Base-by-base conservation (phyloP, 495 filamentous ascomycete species). In the Penicillium malachiteum region DNA sequence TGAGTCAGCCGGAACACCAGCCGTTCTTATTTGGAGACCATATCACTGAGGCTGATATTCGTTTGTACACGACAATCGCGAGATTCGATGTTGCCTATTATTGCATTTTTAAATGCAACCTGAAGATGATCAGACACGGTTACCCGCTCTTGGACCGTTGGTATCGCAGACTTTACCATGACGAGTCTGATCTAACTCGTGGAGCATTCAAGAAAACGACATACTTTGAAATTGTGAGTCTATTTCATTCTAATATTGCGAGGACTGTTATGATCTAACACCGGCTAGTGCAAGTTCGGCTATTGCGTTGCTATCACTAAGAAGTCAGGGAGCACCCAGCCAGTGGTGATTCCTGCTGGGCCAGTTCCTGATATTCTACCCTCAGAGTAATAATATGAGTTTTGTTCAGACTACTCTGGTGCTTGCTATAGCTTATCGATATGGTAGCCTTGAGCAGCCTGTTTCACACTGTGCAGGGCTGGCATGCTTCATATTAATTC, bases 141-240 rank as follows among this genome's bases (percentile, higher is more conserved):
- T 92, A 91, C 66, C 89, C 89, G 11, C 69, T 70, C 6, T 73
- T 91, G 32, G 79, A 91, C 60, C 70, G 68, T 45, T 92, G 89
- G 89, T 72, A 90, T 68, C 73, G 84, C 55, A 72, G 81, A 35
- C 71, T 92, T 34, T 92, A 92, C 70, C 91, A 85, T 81, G 83
- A 85, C 57, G 73, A 82, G 14, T 78, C 80, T 7, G 71, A 75
- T 52, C 61, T 63, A 47, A 78, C 76, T 3, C 68, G 69, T 11
- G 76, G 80, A 13, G 87, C 82, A 2, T 93, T 92, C 65, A 80
- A 76, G 60, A 78, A 84, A 46, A 91, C 88, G 12, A 88, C 87
- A 16, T 74, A 83, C 53, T 91, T 92, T 62, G 67, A 81, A 55
- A 50, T 67, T 56, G 82, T 84, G 58, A 72, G 78, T 35, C 4